Evolutionary conservation across 2,329 filamentous ascomycete species (phyloP).

Genomic region (Venturia oleaginea): DNA sequence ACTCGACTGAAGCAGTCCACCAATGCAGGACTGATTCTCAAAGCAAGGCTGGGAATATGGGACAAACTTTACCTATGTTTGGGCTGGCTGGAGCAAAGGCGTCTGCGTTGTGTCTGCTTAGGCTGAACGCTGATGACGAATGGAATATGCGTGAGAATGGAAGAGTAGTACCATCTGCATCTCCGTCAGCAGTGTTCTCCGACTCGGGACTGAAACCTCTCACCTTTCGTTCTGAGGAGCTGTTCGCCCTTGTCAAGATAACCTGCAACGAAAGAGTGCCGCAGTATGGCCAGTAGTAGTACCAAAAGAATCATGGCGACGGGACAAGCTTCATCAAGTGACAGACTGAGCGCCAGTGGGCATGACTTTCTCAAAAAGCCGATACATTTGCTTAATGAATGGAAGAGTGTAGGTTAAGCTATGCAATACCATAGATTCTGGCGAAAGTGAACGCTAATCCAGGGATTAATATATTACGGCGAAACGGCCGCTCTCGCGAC

Average conservation of each 20-base stretch:
- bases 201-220: background rate
- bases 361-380: too few species aligned
- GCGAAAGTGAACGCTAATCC: too few species aligned
- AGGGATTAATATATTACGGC: too few species aligned
- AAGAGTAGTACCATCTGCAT: background rate
- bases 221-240: background rate
- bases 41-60: background rate
- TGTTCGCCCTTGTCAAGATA: background rate
- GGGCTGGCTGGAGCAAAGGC: constrained; percentile 4
- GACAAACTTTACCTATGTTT: background rate
- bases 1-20: background rate
- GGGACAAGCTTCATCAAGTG: too few species aligned
- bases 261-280: background rate
- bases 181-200: background rate
- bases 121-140: background rate
- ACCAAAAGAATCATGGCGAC: background rate
- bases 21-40: background rate
- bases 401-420: too few species aligned
- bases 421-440: too few species aligned
- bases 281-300: background rate
- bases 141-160: background rate
- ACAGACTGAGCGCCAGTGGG: too few species aligned
- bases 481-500: too few species aligned
- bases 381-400: too few species aligned
- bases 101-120: background rate